phyloP scores from a whole-genome alignment of 2,329 filamentous ascomycete species.

The Botryotinia convoluta region DNA sequence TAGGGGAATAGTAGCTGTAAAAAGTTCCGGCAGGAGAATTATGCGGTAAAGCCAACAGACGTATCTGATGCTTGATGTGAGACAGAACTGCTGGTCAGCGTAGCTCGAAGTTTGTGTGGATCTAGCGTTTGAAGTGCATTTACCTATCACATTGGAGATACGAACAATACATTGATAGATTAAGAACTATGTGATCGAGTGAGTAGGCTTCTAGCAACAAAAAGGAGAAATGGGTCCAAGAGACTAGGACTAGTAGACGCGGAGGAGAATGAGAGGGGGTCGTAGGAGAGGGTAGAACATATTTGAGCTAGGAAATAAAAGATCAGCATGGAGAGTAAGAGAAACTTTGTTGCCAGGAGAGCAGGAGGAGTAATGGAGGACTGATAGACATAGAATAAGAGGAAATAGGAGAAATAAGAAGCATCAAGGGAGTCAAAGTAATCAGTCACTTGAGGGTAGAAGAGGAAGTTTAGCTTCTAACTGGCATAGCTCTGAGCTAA shows the following conservation, averaged over 20 bases:
- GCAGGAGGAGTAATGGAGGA: not conserved
- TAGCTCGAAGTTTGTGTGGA: too few species aligned
- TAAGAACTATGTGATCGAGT: not conserved
- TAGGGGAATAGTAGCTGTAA: not conserved
- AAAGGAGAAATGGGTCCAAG: not conserved
- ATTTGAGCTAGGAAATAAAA: not conserved
- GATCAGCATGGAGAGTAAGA: not conserved
- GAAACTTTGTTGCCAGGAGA: not conserved
- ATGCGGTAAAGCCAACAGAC: fast-evolving
- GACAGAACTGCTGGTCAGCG: not conserved
- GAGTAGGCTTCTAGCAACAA: not conserved
- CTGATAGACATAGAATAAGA: not conserved
- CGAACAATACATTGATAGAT: not conserved
- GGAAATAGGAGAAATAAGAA: not conserved
- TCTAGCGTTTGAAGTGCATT: too few species aligned
- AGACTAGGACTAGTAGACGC: not conserved
- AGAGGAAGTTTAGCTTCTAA: not conserved
- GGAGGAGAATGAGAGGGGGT: not conserved
- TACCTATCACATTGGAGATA: not conserved
- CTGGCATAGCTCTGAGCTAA: not conserved
- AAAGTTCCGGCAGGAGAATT: fast-evolving
- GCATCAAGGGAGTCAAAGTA: not conserved
- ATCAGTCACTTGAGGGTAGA: not conserved
- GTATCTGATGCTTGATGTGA: not conserved
- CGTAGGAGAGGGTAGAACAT: too few species aligned